These are phyloP conservation scores for Erigeron canadensis DNA, from an alignment of 129 eudicot genomes.

Conservation along the genomic window DNA sequence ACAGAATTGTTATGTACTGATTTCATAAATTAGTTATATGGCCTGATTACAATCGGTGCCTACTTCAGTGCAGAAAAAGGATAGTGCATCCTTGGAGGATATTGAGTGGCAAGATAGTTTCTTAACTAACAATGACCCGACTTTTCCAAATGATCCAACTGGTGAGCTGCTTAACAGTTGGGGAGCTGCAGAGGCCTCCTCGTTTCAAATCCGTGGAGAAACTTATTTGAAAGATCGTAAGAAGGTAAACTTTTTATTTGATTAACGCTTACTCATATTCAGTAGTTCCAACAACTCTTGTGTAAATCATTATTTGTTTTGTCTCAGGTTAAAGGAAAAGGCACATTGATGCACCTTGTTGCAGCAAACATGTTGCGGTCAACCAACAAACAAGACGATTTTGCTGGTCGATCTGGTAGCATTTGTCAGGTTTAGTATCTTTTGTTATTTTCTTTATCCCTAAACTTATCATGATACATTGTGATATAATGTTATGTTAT, in stretches of 20 bases:
- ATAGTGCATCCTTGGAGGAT: constrained; percentile 53
- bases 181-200: constrained; percentile 59
- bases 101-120: constrained; percentile 54
- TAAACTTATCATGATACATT: neutral
- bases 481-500: neutral
- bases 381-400: constrained; percentile 71
- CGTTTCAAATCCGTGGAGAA: constrained; percentile 60
- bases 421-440: constrained; percentile 59
- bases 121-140: constrained; percentile 51
- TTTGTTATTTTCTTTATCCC: neutral
- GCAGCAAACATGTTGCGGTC: constrained; percentile 73
- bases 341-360: constrained; percentile 63
- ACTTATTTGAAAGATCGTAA: constrained; percentile 66
- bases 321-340: constrained; percentile 51
- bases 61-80: constrained; percentile 62
- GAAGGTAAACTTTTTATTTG: constrained; percentile 39
- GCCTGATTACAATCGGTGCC: constrained; percentile 17
- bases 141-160: constrained; percentile 73
- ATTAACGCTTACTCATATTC: neutral
- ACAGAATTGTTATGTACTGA: neutral
- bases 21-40: neutral
- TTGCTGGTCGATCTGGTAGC: constrained; percentile 69
- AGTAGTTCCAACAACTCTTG: neutral
- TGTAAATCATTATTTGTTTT: neutral
- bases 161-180: constrained; percentile 61